These are phyloP conservation scores for Discostella pseudostelligera DNA, from an alignment of 108 stramenopile species.

Conservation along the genomic window DNA sequence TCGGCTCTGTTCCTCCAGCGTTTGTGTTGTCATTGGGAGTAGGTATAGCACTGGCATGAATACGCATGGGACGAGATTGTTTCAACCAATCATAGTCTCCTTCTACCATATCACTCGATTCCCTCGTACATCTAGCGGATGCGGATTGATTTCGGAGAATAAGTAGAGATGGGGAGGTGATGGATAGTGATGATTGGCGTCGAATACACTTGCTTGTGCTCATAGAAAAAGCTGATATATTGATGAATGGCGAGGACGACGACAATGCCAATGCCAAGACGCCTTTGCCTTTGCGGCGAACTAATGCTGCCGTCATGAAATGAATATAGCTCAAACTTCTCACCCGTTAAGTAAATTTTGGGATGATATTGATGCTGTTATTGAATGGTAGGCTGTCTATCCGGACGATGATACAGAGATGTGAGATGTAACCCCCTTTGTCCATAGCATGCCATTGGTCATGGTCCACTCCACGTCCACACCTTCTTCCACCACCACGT, in stretches of 20 bases:
- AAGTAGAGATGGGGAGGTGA: background rate
- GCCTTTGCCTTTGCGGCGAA: background rate
- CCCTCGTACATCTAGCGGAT: background rate
- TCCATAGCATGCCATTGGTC: too few relatives aligned
- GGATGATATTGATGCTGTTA: too few relatives aligned
- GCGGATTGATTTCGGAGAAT: conserved; percentile 5
- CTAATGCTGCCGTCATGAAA: background rate
- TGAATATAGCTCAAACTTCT: too few relatives aligned
- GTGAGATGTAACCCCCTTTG: too few relatives aligned
- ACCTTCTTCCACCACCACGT: too few relatives aligned
- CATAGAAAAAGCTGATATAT: background rate
- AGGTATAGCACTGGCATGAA: conserved; percentile 15
- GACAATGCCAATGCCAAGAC: conserved; percentile 4
- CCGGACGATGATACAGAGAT: too few relatives aligned
- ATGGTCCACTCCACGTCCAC: too few relatives aligned
- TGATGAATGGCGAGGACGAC: background rate
- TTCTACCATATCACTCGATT: too few relatives aligned
- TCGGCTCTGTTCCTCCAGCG: background rate
- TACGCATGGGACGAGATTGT: conserved; percentile 34
- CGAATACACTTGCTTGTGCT: background rate
- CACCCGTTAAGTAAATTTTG: too few relatives aligned
- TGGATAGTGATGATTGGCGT: background rate
- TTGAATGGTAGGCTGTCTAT: too few relatives aligned
- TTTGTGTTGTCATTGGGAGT: background rate
- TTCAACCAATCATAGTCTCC: conserved; percentile 23